Base-by-base conservation (phyloP, 2,329 filamentous ascomycete species). In the Pseudogymnoascus sp. region DNA sequence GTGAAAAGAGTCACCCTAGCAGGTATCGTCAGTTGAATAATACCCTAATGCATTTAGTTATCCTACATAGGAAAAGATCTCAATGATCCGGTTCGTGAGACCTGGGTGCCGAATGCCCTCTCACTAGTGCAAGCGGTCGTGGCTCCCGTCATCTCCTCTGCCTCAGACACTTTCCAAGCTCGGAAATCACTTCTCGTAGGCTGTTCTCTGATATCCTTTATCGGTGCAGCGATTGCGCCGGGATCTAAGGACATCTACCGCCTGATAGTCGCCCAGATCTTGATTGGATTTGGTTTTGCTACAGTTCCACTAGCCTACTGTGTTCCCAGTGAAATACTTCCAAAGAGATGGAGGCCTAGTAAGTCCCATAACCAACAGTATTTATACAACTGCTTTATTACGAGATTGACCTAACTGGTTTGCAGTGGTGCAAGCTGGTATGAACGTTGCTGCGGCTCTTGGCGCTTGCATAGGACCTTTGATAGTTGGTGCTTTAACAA, bases 281-380 rank as follows among this genome's bases (percentile, higher is more conserved):
- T 63, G 21, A 61, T 63, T 45, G 62, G 62, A 12, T 60, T 63
- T 61, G 62, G 62, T 12, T 63, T 63, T 55, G 55, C 62, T 45
- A 61, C 62, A 18, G 62, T 63, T 35, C 62, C 62, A 23, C 40
- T 63, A 31, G 62, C 62, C 33, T 63, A 63, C 40, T 60, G 58
- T 49, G 55, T 63, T 37, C 62, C 62, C 9, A 63, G 62, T 23
- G 62, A 63, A 40, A 61, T 63, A 14, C 49, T 63, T 25, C 62
- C 62, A 12, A 41, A 59, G 23, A 63, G 18, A 37, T 63, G 62
- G 62, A 61, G 62, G 31, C 62, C 62, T 18, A 63, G 62, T 63
- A 60, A 52, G 62, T 63, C 9, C 38, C n/a, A 25, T 37, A n/a
- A 49, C 52, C 5, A 12, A 59, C 16, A 33, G 55, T 14, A 33